Evolutionary conservation across 1,284 basidiomycete species (phyloP).

Genomic region (Sporisorium graminicola): DNA sequence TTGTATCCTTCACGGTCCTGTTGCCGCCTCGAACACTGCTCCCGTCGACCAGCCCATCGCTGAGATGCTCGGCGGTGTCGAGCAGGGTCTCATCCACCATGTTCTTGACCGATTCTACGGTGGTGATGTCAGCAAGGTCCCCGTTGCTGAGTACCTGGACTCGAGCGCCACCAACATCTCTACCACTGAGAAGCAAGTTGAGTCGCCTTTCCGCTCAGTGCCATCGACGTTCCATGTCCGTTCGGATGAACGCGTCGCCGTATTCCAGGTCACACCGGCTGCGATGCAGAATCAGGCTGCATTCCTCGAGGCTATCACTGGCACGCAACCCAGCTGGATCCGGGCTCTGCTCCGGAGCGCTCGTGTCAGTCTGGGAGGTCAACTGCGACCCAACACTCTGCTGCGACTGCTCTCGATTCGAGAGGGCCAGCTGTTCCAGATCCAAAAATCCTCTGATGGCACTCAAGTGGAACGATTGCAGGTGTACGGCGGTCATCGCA

Average conservation of each 20-base stretch:
- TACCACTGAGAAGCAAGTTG: slow-evolving; percentile 74
- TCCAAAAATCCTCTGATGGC: slow-evolving; percentile 72
- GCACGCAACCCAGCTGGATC: slow-evolving; percentile 83
- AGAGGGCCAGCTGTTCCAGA: slow-evolving; percentile 73
- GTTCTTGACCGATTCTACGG: slow-evolving; percentile 84
- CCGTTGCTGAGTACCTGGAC: slow-evolving; percentile 84
- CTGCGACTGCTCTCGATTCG: slow-evolving; percentile 81
- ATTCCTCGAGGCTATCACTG: slow-evolving; percentile 78
- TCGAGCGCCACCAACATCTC: slow-evolving; percentile 69
- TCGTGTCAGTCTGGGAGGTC: slow-evolving; percentile 73
- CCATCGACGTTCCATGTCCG: slow-evolving; percentile 81
- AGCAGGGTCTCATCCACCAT: slow-evolving; percentile 80
- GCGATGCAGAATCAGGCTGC: slow-evolving; percentile 83
- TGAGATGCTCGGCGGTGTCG: slow-evolving; percentile 89
- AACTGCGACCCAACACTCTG: slow-evolving; percentile 87
- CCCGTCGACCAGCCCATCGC: slow-evolving; percentile 91
- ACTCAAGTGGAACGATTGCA: slow-evolving; percentile 75
- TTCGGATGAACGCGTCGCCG: background rate
- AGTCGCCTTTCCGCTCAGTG: slow-evolving; percentile 74
- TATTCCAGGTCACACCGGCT: slow-evolving; percentile 75
- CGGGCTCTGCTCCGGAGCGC: slow-evolving; percentile 86
- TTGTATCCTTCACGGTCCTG: slow-evolving; percentile 95
- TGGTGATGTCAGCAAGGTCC: slow-evolving; percentile 82
- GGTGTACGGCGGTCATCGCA: slow-evolving; percentile 87
- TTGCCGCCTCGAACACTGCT: slow-evolving; percentile 86